Evolutionary conservation across 345 rosid genomes (phyloP).

Genomic region (Populus simonii): DNA sequence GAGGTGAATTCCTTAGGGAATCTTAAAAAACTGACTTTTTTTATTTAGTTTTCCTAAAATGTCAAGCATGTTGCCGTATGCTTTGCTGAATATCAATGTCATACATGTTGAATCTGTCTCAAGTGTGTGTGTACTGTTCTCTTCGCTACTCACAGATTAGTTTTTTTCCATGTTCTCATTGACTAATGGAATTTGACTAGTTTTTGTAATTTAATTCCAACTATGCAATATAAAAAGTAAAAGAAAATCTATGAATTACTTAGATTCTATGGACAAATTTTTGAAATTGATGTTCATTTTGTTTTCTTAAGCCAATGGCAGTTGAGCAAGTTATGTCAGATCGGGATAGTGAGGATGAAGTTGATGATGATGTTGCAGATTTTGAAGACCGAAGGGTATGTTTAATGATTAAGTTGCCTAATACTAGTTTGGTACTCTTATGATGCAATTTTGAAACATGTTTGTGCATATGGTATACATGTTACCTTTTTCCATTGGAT

Average conservation of each 20-base stretch:
- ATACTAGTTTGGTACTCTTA: not conserved
- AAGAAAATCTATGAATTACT: not conserved
- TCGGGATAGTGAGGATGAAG: conserved; percentile 98
- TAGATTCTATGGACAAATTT: conserved; percentile 8
- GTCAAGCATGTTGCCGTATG: not conserved
- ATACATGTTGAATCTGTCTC: not conserved
- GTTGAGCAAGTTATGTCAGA: conserved; percentile 87
- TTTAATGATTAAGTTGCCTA: conserved; percentile 1
- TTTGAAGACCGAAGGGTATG: conserved; percentile 96
- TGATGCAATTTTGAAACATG: not conserved
- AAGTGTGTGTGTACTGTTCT: not conserved
- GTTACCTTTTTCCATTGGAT: not conserved
- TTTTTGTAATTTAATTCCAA: not conserved
- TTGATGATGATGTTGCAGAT: conserved; percentile 98
- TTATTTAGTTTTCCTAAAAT: not conserved
- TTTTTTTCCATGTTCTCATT: not conserved
- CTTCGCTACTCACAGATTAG: not conserved
- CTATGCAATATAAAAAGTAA: not conserved
- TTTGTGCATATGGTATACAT: not conserved
- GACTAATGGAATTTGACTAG: not conserved
- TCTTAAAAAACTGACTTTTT: not conserved
- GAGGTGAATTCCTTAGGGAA: not conserved
- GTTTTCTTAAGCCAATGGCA: conserved; percentile 74
- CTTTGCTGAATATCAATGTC: not conserved
- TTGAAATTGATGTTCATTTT: not conserved